phyloP scores from a whole-genome alignment of 2,329 filamentous ascomycete genomes.

The Trichoderma sp. region DNA sequence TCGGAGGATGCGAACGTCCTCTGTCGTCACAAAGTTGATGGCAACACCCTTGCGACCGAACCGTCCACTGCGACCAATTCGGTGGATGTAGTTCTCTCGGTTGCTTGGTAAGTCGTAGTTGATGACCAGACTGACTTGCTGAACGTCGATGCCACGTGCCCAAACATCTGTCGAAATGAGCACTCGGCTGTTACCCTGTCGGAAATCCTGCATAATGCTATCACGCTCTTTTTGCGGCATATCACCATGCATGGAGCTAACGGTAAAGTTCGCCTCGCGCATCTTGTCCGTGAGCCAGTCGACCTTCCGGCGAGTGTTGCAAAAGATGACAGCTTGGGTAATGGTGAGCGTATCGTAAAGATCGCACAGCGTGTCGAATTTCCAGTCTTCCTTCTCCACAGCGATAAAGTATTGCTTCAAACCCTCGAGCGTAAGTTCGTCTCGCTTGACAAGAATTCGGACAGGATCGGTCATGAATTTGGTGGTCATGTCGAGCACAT shows the following conservation, averaged over 20 bases:
- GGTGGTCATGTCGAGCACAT: conserved; percentile 98
- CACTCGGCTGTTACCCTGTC: conserved; percentile 93
- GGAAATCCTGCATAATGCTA: conserved; percentile 99
- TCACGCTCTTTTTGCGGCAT: conserved; percentile 99
- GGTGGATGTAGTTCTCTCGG: conserved; percentile 99
- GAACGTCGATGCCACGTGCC: conserved; percentile 97
- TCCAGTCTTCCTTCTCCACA: conserved; percentile 99
- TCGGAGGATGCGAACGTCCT: conserved; percentile 94
- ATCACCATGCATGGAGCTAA: conserved; percentile 97
- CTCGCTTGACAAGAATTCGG: conserved; percentile 95
- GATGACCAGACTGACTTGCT: conserved; percentile 97
- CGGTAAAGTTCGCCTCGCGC: conserved; percentile 97
- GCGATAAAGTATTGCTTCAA: conserved; percentile 99
- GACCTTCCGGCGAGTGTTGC: conserved; percentile 98
- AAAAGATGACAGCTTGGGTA: conserved; percentile 99
- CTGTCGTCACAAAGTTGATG: conserved; percentile 98
- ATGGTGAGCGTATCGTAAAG: conserved; percentile 98
- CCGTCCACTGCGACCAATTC: conserved; percentile 91
- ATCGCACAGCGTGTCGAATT: conserved; percentile 97
- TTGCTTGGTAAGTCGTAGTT: conserved; percentile 99
- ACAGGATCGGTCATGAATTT: conserved; percentile 99
- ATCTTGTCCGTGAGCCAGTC: conserved; percentile 99
- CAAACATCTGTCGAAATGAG: conserved; percentile 97
- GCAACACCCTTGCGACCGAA: conserved; percentile 98
- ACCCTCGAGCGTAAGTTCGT: conserved; percentile 95